phyloP scores from a whole-genome alignment of 305 asterid species.

The Ajuga reptans region DNA sequence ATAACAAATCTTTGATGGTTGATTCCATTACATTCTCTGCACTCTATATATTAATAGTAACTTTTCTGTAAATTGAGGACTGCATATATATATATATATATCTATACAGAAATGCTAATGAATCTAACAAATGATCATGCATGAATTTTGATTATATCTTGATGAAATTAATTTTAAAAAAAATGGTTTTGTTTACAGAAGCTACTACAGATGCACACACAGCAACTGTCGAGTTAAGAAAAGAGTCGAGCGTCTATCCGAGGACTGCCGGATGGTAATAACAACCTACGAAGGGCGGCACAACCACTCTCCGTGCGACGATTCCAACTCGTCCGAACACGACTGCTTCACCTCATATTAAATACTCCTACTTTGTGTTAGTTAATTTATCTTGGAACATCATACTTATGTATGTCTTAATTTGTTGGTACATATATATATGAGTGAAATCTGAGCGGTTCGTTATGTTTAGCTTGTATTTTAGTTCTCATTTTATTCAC shows the following conservation, averaged over 20 bases:
- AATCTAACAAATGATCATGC: too few species aligned
- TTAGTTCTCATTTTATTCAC: too few species aligned
- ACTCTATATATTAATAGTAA: too few species aligned
- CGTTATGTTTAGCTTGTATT: background rate
- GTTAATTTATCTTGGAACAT: background rate
- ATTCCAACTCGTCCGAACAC: slow-evolving; percentile 70
- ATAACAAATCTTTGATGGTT: too few species aligned
- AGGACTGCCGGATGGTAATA: slow-evolving; percentile 87
- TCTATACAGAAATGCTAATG: too few species aligned
- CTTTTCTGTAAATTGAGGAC: too few species aligned
- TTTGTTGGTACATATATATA: background rate
- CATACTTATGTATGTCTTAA: background rate
- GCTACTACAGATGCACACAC: slow-evolving; percentile 85
- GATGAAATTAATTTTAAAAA: too few species aligned
- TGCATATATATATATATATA: too few species aligned
- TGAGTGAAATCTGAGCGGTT: slow-evolving; percentile 9
- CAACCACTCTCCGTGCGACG: slow-evolving; percentile 83
- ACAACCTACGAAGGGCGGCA: slow-evolving; percentile 96
- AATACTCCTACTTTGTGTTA: background rate
- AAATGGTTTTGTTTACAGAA: slow-evolving; percentile 36
- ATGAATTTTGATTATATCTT: too few species aligned
- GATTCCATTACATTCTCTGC: too few species aligned
- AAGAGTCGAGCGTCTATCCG: slow-evolving; percentile 84
- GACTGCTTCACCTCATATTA: slow-evolving; percentile 78
- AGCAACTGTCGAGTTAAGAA: slow-evolving; percentile 86